phyloP scores from a whole-genome alignment of 441 rosid species.

The Oxalis stricta region DNA sequence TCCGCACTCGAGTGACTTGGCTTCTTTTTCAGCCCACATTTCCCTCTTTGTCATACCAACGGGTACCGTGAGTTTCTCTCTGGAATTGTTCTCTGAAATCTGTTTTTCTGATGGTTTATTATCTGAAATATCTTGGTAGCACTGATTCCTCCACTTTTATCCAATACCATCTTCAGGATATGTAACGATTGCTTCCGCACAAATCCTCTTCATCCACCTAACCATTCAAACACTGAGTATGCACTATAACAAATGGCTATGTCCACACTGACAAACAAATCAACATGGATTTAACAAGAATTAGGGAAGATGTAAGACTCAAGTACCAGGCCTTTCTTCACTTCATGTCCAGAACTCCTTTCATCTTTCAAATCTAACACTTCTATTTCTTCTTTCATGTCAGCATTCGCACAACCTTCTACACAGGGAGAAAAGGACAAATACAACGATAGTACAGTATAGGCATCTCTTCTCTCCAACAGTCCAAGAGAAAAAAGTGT shows the following conservation, averaged over 20 bases:
- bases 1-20: constrained; percentile 78
- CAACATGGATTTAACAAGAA: constrained; percentile 9
- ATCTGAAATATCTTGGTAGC: constrained; percentile 16
- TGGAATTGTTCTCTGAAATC: constrained; percentile 24
- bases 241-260: neutral
- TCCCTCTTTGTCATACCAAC: constrained; percentile 61
- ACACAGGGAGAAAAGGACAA: constrained; percentile 34
- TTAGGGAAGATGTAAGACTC: constrained; percentile 6
- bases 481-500: constrained; percentile 61
- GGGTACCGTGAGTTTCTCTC: constrained; percentile 27
- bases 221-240: constrained; percentile 6
- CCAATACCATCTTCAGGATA: constrained; percentile 45
- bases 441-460: constrained; percentile 53
- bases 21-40: constrained; percentile 84
- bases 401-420: constrained; percentile 22
- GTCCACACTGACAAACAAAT: constrained; percentile 5
- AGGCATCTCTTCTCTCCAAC: constrained; percentile 89
- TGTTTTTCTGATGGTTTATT: constrained; percentile 20
- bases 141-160: constrained; percentile 27
- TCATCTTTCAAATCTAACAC: constrained; percentile 52
- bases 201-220: constrained; percentile 73
- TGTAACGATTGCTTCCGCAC: constrained; percentile 88
- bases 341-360: constrained; percentile 74
- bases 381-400: constrained; percentile 17
- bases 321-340: constrained; percentile 85